Evolutionary conservation across 371 early-diverging fungal genomes (phyloP).

Genomic region (Capniomyces stellatus): DNA sequence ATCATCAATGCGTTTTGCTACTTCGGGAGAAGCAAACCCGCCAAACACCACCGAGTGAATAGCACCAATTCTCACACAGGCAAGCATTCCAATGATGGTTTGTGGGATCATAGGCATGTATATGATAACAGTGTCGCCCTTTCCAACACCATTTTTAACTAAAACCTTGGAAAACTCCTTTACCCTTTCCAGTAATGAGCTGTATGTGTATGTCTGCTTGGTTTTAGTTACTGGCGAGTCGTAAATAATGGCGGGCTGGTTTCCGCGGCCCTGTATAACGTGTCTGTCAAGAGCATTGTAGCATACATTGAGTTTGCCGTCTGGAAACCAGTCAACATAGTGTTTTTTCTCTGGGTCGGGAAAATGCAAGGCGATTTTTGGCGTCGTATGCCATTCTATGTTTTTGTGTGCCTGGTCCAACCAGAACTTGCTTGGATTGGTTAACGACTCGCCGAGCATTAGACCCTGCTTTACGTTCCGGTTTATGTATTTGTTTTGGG

Average conservation of each 20-base stretch:
- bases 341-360: constrained; percentile 9
- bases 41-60: constrained; percentile 71
- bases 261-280: constrained; percentile 26
- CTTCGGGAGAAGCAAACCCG: constrained; percentile 60
- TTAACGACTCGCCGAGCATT: constrained; percentile 13
- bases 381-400: constrained; percentile 16
- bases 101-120: constrained; percentile 89
- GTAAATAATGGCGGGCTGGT: constrained; percentile 54
- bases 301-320: constrained; percentile 66
- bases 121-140: constrained; percentile 68
- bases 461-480: constrained; percentile 6
- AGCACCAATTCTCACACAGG: constrained; percentile 79
- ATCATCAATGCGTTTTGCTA: constrained; percentile 66
- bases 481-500: neutral
- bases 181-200: constrained; percentile 47
- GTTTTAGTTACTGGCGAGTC: constrained; percentile 45
- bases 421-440: constrained; percentile 22
- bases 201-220: constrained; percentile 42
- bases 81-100: constrained; percentile 71
- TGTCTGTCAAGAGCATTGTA: constrained; percentile 90
- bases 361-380: constrained; percentile 10
- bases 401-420: constrained; percentile 14
- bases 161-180: constrained; percentile 57
- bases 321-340: constrained; percentile 39
- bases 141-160: constrained; percentile 37